These are phyloP conservation scores for Mortierella sp. DNA, from an alignment of 371 early-diverging fungal genomes.

Conservation along the genomic window DNA sequence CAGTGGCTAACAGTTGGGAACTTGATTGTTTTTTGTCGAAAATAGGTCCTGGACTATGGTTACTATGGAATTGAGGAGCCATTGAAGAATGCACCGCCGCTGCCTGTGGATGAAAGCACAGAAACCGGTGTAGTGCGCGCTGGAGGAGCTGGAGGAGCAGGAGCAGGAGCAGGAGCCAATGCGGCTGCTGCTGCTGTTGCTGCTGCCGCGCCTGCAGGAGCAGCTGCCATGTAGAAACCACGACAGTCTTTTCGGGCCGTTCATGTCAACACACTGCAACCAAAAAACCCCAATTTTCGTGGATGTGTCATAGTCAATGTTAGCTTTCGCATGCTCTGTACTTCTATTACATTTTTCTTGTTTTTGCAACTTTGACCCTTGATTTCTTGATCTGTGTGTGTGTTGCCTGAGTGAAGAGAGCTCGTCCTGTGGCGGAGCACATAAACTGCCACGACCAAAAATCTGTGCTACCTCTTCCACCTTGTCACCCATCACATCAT, in stretches of 20 bases:
- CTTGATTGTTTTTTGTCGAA: neutral
- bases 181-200: slow-evolving; percentile 4
- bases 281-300: no score
- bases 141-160: slow-evolving; percentile 11
- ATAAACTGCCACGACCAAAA: no score
- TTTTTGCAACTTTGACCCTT: no score
- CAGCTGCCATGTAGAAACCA: neutral
- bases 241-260: neutral
- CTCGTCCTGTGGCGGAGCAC: no score
- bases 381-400: no score
- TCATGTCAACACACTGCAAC: no score
- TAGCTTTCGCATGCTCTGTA: no score
- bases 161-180: slow-evolving; percentile 4
- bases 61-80: slow-evolving; percentile 60
- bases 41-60: slow-evolving; percentile 61
- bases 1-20: neutral
- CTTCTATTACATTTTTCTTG: no score
- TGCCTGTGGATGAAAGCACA: slow-evolving; percentile 39
- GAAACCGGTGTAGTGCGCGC: slow-evolving; percentile 14
- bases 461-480: no score
- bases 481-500: no score
- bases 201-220: neutral
- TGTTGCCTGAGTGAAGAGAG: no score
- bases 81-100: slow-evolving; percentile 40
- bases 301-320: no score